Percentiles rank a stretch among this genome's conserved stretches.
Conservation (phyloP, 2,329 filamentous ascomycete species). For the Dactylonectria estremocensis region DNA sequence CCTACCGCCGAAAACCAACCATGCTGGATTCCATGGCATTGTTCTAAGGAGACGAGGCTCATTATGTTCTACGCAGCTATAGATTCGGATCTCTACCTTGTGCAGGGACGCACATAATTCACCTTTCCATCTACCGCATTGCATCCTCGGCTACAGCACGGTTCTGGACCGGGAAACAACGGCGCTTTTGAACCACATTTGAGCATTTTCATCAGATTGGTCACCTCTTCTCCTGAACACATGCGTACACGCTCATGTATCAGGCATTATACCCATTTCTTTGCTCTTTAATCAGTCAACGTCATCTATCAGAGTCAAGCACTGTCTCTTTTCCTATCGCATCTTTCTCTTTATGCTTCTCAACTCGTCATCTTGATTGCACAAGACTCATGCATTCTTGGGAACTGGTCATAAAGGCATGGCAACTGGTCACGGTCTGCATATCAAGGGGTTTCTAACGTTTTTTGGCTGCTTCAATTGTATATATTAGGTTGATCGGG, state of each 20-base stretch:
- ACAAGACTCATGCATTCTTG: constrained; percentile 8
- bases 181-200: not conserved
- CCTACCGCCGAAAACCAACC: constrained; percentile 36
- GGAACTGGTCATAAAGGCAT: constrained; percentile 20
- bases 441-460: constrained; percentile 17
- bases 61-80: not conserved
- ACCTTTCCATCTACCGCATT: not conserved
- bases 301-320: constrained; percentile 1
- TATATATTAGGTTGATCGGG: not conserved
- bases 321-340: constrained; percentile 1
- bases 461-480: not conserved
- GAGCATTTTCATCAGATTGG: not conserved
- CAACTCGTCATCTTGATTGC: not conserved
- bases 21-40: constrained; percentile 31
- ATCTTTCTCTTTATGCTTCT: not conserved
- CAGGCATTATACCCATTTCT: constrained; percentile 22
- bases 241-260: constrained; percentile 10
- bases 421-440: constrained; percentile 17
- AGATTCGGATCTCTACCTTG: not conserved
- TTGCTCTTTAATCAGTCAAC: constrained; percentile 14
- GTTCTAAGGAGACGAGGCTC: constrained; percentile 13
- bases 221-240: constrained; percentile 5
- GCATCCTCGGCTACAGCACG: not conserved
- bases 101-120: not conserved
- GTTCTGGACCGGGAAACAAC: not conserved